phyloP scores from a whole-genome alignment of 1,284 basidiomycete genomes.

The Sporisorium scitamineum region DNA sequence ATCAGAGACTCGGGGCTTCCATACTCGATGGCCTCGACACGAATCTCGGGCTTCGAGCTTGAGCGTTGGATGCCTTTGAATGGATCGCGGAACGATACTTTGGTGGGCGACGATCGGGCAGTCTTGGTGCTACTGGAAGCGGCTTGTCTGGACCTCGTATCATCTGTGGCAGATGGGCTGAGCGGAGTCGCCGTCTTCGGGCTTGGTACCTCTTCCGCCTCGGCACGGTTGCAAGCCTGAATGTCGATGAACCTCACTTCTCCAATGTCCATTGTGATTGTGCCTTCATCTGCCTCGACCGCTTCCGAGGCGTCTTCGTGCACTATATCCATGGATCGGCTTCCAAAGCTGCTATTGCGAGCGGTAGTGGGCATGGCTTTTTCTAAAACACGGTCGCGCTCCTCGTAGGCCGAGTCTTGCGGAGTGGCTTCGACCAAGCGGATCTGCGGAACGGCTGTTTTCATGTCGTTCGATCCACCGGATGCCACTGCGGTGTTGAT shows the following conservation, averaged over 20 bases:
- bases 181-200: constrained; percentile 5
- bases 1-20: constrained; percentile 20
- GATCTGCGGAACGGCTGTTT: constrained; percentile 23
- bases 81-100: constrained; percentile 26
- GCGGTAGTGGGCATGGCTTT: neutral
- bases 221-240: constrained; percentile 8
- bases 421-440: constrained; percentile 29
- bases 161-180: neutral
- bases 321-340: constrained; percentile 26
- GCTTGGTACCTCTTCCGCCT: neutral
- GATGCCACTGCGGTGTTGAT: constrained; percentile 18
- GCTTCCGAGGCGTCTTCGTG: constrained; percentile 22
- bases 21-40: constrained; percentile 21
- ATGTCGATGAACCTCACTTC: constrained; percentile 15
- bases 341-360: constrained; percentile 11
- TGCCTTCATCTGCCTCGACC: neutral
- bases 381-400: constrained; percentile 20
- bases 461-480: neutral
- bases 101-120: constrained; percentile 8
- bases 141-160: neutral
- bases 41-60: constrained; percentile 12
- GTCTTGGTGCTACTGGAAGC: neutral
- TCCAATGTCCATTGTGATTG: neutral
- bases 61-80: constrained; percentile 8
- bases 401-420: constrained; percentile 26